Evolutionary conservation across 2,329 filamentous ascomycete species (phyloP), one percentile per base, ranked within the genome.

Genomic region (Venturia aucupariae): DNA sequence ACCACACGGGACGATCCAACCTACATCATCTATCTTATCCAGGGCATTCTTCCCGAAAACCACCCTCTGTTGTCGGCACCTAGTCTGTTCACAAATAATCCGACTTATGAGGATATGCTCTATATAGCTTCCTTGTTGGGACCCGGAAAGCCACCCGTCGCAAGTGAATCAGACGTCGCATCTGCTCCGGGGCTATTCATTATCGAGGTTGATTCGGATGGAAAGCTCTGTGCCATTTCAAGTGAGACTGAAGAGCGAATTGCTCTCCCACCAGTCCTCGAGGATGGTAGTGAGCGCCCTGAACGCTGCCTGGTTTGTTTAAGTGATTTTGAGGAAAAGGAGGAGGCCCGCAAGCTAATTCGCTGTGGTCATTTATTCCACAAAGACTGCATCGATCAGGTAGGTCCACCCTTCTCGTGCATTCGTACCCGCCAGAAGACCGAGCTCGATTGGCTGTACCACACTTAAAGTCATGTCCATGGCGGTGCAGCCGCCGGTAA

Each of bases 31-130:
- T 89, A 89, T 71, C 86, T 89, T 10, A 82, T 89, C 62, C 86
- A 86, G 55, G 86, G 86, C 51, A 88, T 86, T 68, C 83, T 88
- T 63, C 86, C 86, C 1, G 86, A 88, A 69, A 87, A 88, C 68
- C 86, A 89, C 71, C 86, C 86, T 27, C 86, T 87, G 27, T 82
- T 89, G 67, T 86, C 86, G 8, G 87, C 86, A 24, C 86, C 86
- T 15, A 88, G 85, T 68, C 77, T 89, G 13, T 89, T 88, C 71
- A 89, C 86, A 22, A 86, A 89, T 74, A 85, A 86, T 62, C 86
- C 86, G 1, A 88, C 86, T 1, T 89, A 89, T 70, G 86, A 89
- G 73, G 86, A 89, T 68, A 89, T 89, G 86, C 82, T 88, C 71
- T 76, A 89, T 55, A 78, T 89, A 4, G 87, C 85, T 15, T 85